Evolutionary conservation across 441 rosid genomes (phyloP).

Genomic region (Pelargonium myrrhifolium): DNA sequence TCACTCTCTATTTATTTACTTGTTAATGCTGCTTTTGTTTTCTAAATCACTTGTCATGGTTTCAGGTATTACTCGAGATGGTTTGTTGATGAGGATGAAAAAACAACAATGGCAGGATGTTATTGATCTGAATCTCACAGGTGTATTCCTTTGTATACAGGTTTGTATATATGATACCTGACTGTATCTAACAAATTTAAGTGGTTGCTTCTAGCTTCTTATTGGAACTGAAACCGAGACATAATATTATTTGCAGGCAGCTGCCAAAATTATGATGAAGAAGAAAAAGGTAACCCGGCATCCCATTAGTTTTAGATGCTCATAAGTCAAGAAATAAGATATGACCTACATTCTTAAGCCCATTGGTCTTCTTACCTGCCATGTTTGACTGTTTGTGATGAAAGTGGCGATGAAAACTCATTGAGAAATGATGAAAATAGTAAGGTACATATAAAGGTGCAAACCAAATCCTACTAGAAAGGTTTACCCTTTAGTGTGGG

Average conservation of each 20-base stretch:
- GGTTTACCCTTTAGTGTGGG: too few relatives aligned
- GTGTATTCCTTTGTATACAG: slow-evolving; percentile 92
- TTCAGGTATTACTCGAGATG: slow-evolving; percentile 82
- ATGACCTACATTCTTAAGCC: background rate
- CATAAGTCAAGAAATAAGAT: slow-evolving; percentile 8
- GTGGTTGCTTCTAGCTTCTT: slow-evolving; percentile 6
- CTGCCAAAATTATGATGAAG: slow-evolving; percentile 91
- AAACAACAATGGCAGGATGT: slow-evolving; percentile 89
- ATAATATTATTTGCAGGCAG: slow-evolving; percentile 57
- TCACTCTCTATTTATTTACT: background rate
- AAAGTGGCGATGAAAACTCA: too few relatives aligned
- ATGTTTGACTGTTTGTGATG: background rate
- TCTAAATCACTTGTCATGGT: slow-evolving; percentile 21
- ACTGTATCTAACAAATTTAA: background rate
- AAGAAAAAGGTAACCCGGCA: slow-evolving; percentile 58
- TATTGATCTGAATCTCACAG: slow-evolving; percentile 86
- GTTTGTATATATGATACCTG: slow-evolving; percentile 27
- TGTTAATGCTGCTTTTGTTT: slow-evolving; percentile 11
- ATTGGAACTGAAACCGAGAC: slow-evolving; percentile 20
- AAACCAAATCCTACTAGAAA: too few relatives aligned
- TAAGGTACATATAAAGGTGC: background rate
- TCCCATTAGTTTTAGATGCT: background rate
- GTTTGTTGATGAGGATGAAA: slow-evolving; percentile 89
- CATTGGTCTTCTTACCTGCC: background rate
- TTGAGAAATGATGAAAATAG: too few relatives aligned